Conservation (phyloP, 805 yeast species). For the Candida corydali region DNA sequence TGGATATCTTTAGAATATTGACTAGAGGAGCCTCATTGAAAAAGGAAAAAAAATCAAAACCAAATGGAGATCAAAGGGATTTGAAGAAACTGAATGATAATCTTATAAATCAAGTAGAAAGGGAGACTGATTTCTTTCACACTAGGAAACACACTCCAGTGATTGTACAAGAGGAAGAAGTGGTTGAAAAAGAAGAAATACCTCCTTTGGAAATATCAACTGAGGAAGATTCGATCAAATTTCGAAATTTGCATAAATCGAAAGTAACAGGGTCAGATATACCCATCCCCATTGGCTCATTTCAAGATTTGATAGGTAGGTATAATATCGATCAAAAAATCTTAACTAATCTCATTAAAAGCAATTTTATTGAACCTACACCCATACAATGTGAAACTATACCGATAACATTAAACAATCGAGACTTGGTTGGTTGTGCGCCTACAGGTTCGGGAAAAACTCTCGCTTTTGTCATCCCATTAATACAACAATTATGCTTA, state of each 20-base stretch:
- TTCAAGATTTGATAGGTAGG: constrained; percentile 70
- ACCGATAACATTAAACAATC: constrained; percentile 62
- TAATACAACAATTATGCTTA: constrained; percentile 49
- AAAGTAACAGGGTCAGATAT: constrained; percentile 81
- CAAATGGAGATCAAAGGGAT: constrained; percentile 37
- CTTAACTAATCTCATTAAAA: constrained; percentile 58
- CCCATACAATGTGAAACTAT: constrained; percentile 90
- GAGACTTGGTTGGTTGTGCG: constrained; percentile 90
- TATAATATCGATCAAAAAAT: constrained; percentile 60
- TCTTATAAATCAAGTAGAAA: constrained; percentile 51
- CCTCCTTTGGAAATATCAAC: constrained; percentile 45
- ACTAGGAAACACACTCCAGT: constrained; percentile 29
- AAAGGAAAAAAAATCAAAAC: constrained; percentile 44
- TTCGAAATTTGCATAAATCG: constrained; percentile 58
- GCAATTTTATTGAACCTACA: constrained; percentile 81
- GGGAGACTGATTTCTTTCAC: constrained; percentile 81
- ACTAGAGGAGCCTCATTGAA: constrained; percentile 82
- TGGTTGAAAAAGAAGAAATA: constrained; percentile 25
- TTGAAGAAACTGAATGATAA: constrained; percentile 26
- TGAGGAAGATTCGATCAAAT: constrained; percentile 53
- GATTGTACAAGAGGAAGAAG: constrained; percentile 20
- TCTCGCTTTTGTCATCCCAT: constrained; percentile 80
- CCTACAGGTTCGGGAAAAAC: constrained; percentile 99
- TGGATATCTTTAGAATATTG: constrained; percentile 88
- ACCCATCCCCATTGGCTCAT: constrained; percentile 89